Percentiles rank a stretch among this genome's conserved stretches.
Conservation (phyloP, 148 eudicot genomes). For the Dysphania ambrosioides region DNA sequence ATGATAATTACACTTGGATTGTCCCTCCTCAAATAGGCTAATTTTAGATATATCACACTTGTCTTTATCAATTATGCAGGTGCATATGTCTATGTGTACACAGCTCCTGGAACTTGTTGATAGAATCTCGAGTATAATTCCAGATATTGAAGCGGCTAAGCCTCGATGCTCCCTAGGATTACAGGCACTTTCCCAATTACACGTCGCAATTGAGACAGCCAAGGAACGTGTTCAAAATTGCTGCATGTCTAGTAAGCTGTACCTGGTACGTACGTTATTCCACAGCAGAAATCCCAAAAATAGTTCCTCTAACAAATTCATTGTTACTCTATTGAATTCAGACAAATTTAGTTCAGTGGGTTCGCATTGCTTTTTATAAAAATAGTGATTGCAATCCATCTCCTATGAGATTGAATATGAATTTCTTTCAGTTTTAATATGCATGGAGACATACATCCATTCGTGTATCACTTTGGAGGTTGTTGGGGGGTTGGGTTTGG, state of each 20-base stretch:
- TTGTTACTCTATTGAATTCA: background rate
- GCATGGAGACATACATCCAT: background rate
- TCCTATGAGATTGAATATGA: background rate
- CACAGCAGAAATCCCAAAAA: background rate
- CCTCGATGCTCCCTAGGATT: constrained; percentile 78
- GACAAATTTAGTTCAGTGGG: background rate
- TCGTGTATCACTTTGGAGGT: background rate
- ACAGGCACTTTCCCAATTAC: constrained; percentile 61
- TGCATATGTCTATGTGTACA: constrained; percentile 71
- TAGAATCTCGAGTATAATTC: constrained; percentile 44
- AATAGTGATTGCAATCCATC: background rate
- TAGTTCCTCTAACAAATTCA: background rate
- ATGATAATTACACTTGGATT: background rate
- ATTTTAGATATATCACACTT: background rate
- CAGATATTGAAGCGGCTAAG: constrained; percentile 69
- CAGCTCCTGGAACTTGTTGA: constrained; percentile 45
- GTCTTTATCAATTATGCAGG: constrained; percentile 38
- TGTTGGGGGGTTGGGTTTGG: background rate
- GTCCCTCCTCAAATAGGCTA: background rate
- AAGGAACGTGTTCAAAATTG: constrained; percentile 52
- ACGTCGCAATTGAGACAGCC: constrained; percentile 52
- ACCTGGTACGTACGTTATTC: constrained; percentile 63
- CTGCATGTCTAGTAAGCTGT: constrained; percentile 73
- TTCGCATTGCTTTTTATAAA: background rate
- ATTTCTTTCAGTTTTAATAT: background rate